phyloP scores from a whole-genome alignment of 768 basidiomycete genomes.

The Mycena capillaripes region DNA sequence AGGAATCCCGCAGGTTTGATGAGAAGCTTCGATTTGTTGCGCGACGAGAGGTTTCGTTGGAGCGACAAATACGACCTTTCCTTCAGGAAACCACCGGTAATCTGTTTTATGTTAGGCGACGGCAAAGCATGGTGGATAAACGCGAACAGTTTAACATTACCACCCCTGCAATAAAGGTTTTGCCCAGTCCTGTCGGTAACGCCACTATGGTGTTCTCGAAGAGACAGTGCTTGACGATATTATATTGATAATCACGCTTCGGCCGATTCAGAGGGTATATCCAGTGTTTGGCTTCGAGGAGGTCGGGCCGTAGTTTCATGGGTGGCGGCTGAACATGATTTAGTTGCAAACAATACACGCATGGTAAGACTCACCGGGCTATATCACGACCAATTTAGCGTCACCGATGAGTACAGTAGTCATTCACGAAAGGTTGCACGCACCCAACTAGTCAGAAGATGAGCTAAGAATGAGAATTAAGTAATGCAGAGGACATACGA shows the following conservation, averaged over 20 bases:
- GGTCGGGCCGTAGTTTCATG: constrained; percentile 85
- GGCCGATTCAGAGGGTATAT: constrained; percentile 91
- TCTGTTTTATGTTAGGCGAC: constrained; percentile 54
- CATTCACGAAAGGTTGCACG: constrained; percentile 44
- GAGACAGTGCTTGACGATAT: constrained; percentile 88
- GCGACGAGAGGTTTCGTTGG: constrained; percentile 97
- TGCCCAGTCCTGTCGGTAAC: constrained; percentile 95
- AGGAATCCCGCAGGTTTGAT: constrained; percentile 93
- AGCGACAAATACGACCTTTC: constrained; percentile 94
- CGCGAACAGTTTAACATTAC: constrained; percentile 92
- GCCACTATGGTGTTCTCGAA: constrained; percentile 96
- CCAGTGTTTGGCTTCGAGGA: constrained; percentile 88
- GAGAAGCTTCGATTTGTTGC: constrained; percentile 95
- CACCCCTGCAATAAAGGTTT: constrained; percentile 97
- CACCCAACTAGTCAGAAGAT: constrained; percentile 62
- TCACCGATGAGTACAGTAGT: constrained; percentile 1
- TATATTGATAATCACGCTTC: constrained; percentile 94
- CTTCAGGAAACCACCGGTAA: constrained; percentile 93
- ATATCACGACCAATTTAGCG: not conserved
- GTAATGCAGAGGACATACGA: constrained; percentile 58
- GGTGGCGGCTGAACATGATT: constrained; percentile 67
- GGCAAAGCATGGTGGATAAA: not conserved
- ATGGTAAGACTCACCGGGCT: constrained; percentile 36
- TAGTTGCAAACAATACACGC: constrained; percentile 40
- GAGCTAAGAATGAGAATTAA: constrained; percentile 26